Base-by-base conservation (phyloP, 208 protist genomes). In the Leishmania turanica region DNA sequence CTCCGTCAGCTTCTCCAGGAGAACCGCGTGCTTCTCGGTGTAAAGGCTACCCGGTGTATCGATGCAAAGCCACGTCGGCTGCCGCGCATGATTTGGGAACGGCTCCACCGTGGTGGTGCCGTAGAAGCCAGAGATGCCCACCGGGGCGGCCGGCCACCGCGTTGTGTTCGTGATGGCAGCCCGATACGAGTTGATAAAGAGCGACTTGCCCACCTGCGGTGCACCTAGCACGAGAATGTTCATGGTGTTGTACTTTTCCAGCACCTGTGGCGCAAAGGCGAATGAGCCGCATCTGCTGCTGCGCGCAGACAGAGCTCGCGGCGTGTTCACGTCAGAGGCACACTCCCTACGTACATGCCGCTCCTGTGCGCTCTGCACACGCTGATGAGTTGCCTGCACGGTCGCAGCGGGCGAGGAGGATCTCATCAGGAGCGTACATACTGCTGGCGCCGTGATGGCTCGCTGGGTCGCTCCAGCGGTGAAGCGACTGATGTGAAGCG, bases 21-120 rank as follows among this genome's bases (percentile, higher is more conserved):
- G 31, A 31, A 72, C 47, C 47, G 84, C 73, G 42, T 91, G 65
- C 45, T 78, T 77, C 17, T 64, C 81, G 27, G 87, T 88, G 66
- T 95, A 97, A 45, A 93, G 85, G 51, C 82, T 86, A 27, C 94
- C 94, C 2, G 94, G 94, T 11, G 94, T 97, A 79, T 97, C 94
- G 34, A 97, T 93, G 80, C 83, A 95, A 21, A 97, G 79, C 90
- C 90, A 95, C 60, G 89, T 88, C 51, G 94, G 92, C 71, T 89
- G 80, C 17, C 79, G 87, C 31, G 88, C 84, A 72, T 92, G 81
- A 79, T 97, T 90, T 15, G 92, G 92, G 60, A 92, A 95, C 37
- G 92, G 91, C 58, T 93, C 91, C 42, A 95, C 86, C 0, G 86
- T 89, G 17, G 89, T 93, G 3, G 94, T 97, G 37, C 94, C 94